Evolutionary conservation across 345 rosid genomes (phyloP).

Genomic region (Arabidopsis arenosa): DNA sequence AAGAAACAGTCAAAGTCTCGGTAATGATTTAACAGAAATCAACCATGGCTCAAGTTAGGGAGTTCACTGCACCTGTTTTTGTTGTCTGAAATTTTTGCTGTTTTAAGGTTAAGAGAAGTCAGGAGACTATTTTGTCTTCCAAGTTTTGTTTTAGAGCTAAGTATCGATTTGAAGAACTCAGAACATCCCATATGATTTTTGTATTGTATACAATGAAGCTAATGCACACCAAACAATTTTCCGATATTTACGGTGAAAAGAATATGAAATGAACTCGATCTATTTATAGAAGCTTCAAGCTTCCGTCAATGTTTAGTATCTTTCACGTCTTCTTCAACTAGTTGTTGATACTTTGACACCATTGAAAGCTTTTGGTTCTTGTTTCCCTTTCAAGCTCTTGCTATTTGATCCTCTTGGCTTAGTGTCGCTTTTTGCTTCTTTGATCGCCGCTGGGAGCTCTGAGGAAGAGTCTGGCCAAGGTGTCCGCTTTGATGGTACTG

Average conservation of each 20-base stretch:
- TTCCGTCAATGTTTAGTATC: conserved; percentile 2
- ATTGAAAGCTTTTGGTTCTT: conserved; percentile 23
- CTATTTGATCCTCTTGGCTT: conserved; percentile 68
- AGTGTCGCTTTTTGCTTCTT: conserved; percentile 50
- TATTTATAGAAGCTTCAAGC: conserved; percentile 1
- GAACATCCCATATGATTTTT: background rate
- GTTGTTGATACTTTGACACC: conserved; percentile 1
- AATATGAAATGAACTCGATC: conserved; percentile 29
- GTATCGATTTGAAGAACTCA: conserved; percentile 6
- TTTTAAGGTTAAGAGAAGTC: conserved; percentile 5
- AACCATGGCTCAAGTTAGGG: background rate
- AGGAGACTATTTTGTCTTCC: conserved; percentile 9
- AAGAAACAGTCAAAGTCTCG: conserved; percentile 12
- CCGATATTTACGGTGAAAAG: conserved; percentile 24
- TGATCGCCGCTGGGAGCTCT: conserved; percentile 55
- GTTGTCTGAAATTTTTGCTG: background rate
- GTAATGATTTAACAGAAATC: background rate
- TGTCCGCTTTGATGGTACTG: conserved; percentile 79
- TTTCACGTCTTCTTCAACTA: conserved; percentile 3
- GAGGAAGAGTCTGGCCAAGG: conserved; percentile 90
- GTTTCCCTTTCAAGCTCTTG: conserved; percentile 39
- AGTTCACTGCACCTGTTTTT: conserved; percentile 3
- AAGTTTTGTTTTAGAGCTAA: conserved; percentile 18
- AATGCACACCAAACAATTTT: conserved; percentile 3
- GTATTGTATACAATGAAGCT: conserved; percentile 16